Evolutionary conservation across 2,329 filamentous ascomycete species (phyloP).

Genomic region (Colletotrichum zoysiae): DNA sequence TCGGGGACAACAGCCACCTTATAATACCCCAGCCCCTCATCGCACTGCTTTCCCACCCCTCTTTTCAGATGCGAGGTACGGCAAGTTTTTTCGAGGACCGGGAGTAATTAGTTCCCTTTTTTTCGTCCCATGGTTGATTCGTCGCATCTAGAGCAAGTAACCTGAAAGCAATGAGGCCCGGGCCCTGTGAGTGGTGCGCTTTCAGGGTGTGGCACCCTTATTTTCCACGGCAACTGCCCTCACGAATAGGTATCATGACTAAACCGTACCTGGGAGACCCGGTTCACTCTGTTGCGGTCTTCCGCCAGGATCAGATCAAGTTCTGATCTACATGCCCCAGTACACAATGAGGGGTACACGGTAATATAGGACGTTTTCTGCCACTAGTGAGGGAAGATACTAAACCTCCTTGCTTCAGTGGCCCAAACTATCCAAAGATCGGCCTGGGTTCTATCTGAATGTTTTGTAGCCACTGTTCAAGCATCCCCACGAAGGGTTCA

Average conservation of each 20-base stretch:
- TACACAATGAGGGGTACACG: neutral
- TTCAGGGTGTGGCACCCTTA: neutral
- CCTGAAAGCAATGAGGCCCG: too few species aligned
- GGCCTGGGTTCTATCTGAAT: neutral
- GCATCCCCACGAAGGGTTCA: neutral
- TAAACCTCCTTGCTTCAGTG: neutral
- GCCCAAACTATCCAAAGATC: neutral
- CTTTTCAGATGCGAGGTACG: conserved; percentile 17
- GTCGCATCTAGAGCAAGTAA: neutral
- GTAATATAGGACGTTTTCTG: neutral
- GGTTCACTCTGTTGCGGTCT: neutral
- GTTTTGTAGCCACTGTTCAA: neutral
- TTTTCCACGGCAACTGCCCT: neutral
- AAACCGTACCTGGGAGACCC: neutral
- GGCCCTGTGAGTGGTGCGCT: neutral
- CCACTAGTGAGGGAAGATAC: neutral
- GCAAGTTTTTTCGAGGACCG: conserved; percentile 5
- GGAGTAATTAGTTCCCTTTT: neutral
- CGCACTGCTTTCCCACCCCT: conserved; percentile 14
- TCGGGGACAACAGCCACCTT: neutral
- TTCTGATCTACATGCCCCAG: neutral
- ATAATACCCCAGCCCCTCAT: conserved; percentile 20
- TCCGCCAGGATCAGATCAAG: neutral
- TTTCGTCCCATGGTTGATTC: conserved; percentile 12
- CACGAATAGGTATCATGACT: neutral